Evolutionary conservation across 371 early-diverging fungal genomes (phyloP).

Genomic region (Polyrhizophydium stewartii): DNA sequence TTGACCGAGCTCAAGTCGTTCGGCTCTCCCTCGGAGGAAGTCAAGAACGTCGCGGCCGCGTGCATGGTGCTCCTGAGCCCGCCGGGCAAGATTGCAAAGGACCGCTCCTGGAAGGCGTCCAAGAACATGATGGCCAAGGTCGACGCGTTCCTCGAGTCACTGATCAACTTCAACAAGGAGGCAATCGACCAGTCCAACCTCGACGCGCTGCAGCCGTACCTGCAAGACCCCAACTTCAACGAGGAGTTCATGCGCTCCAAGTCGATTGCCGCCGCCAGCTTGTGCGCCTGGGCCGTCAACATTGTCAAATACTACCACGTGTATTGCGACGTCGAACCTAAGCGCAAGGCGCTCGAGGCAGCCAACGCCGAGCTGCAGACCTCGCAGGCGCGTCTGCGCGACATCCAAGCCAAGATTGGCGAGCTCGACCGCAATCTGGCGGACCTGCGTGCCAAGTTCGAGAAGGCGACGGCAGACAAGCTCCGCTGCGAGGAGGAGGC

Average conservation of each 20-base stretch:
- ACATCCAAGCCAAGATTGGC: slow-evolving; percentile 54
- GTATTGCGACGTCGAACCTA: slow-evolving; percentile 61
- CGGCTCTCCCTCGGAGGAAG: slow-evolving; percentile 58
- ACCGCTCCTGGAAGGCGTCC: slow-evolving; percentile 57
- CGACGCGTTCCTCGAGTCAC: slow-evolving; percentile 51
- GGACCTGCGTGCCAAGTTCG: slow-evolving; percentile 53
- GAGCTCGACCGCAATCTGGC: slow-evolving; percentile 55
- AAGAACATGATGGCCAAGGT: slow-evolving; percentile 70
- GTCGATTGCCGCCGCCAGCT: slow-evolving; percentile 57
- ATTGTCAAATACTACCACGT: slow-evolving; percentile 56
- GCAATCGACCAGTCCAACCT: slow-evolving; percentile 50
- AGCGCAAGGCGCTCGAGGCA: slow-evolving; percentile 48
- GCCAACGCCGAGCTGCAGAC: slow-evolving; percentile 50
- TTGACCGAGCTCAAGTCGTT: slow-evolving; percentile 63
- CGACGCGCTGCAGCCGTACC: slow-evolving; percentile 55
- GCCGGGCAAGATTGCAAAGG: slow-evolving; percentile 59
- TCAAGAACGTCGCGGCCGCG: slow-evolving; percentile 49
- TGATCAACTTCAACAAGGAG: slow-evolving; percentile 60
- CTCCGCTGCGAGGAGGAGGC: slow-evolving; percentile 59
- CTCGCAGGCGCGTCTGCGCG: slow-evolving; percentile 47
- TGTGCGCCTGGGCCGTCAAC: slow-evolving; percentile 61
- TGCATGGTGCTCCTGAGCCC: slow-evolving; percentile 59
- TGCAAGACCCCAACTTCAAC: slow-evolving; percentile 57
- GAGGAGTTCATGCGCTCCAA: slow-evolving; percentile 56
- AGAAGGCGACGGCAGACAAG: slow-evolving; percentile 60